Evolutionary conservation across 1,284 basidiomycete genomes (phyloP).

Genomic region (Malassezia brasiliensis): DNA sequence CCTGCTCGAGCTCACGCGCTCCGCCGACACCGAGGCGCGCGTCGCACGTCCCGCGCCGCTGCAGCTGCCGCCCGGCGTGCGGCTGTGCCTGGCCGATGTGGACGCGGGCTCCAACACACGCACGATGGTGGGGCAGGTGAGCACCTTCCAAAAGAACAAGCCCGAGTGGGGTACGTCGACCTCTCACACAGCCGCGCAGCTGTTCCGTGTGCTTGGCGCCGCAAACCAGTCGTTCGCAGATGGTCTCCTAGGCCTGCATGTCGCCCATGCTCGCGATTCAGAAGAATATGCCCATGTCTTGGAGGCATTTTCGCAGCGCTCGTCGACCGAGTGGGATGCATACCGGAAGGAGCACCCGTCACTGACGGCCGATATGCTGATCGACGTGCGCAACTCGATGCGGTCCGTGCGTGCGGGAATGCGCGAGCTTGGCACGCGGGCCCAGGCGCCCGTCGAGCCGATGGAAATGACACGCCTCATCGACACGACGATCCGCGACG

Average conservation of each 20-base stretch:
- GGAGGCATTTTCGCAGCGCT: conserved; percentile 35
- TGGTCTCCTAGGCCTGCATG: conserved; percentile 28
- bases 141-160: conserved; percentile 34
- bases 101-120: conserved; percentile 46
- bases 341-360: conserved; percentile 11
- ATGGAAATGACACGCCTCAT: conserved; percentile 76
- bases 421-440: conserved; percentile 72
- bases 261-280: conserved; percentile 28
- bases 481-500: conserved; percentile 60
- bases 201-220: conserved; percentile 37
- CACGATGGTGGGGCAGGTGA: conserved; percentile 39
- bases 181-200: conserved; percentile 22
- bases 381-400: conserved; percentile 37
- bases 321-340: conserved; percentile 18
- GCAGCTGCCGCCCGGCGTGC: conserved; percentile 35
- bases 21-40: neutral
- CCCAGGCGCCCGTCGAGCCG: conserved; percentile 83
- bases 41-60: conserved; percentile 30
- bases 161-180: conserved; percentile 29
- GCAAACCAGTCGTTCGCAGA: conserved; percentile 41
- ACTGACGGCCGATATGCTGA: conserved; percentile 19
- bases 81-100: conserved; percentile 42
- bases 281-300: conserved; percentile 34
- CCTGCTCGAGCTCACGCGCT: neutral
- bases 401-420: conserved; percentile 70